Evolutionary conservation across 1,284 basidiomycete genomes (phyloP), one percentile per base, ranked within the genome.

Genomic region (Marasmius sp.): DNA sequence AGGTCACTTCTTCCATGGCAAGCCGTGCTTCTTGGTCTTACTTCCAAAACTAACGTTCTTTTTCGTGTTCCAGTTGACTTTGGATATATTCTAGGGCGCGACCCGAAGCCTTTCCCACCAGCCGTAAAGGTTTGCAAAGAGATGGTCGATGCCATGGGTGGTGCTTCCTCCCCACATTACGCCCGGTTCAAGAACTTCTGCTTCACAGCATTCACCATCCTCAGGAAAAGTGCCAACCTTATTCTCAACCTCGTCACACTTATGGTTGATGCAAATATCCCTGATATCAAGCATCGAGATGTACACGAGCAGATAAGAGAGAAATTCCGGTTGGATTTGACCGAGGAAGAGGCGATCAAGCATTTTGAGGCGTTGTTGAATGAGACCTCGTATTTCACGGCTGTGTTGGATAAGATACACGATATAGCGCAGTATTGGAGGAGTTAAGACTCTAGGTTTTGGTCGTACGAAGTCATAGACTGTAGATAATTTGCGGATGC

Each of bases 141-240:
- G 73, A 99, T 99, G 97, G 95, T 99, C 0, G 97, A 99, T 71
- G 96, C 93, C 8, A 98, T 99, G 96, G 97, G 97, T 16, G 97
- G 97, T 41, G 86, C 92, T n/a, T 84, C 91, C 71, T 95, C 95
- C 3, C 82, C 89, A 16, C 95, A 97, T 72, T 97, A 99, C 74
- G 85, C 88, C 33, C 89, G 95, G 41, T 99, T 99, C 87, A 96
- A 97, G 76, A 92, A 89, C 66, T 90, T 97, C 67, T 97, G 95
- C 75, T 95, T 96, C 74, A 98, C 96, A 3, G 97, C 95, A 0
- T 99, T 98, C 76, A 94, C 91, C 61, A 94, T 93, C 69, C 83
- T 99, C 59, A 86, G 97, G 64, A 98, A 98, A 83, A 95, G 92
- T 72, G 93, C 97, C n/a, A 99, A 98, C 77, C 85, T 99, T 48